A percentile compares a stretch with the other conserved stretches of the same genome.
These are phyloP conservation scores for Paramecium sexaurelia DNA, from an alignment of 73 alveolate species.

Conservation along the genomic window DNA sequence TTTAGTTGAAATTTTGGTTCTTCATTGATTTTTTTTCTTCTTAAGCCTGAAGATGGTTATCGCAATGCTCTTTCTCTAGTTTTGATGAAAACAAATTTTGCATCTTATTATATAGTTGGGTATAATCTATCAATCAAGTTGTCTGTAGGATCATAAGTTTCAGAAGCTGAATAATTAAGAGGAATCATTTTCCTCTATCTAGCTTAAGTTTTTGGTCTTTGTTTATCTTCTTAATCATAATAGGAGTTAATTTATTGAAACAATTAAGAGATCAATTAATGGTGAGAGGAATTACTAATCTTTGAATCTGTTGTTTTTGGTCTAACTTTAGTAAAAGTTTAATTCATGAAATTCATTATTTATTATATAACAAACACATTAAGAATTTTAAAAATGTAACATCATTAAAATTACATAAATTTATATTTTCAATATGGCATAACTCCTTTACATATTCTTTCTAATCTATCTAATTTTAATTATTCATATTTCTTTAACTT, in stretches of 20 bases:
- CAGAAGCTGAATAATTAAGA: background rate
- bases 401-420: background rate
- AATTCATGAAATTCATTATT: background rate
- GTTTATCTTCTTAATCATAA: background rate
- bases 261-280: background rate
- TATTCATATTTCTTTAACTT: background rate
- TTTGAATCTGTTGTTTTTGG: conserved; percentile 24
- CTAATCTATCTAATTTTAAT: background rate
- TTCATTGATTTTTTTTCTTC: conserved; percentile 15
- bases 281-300: background rate
- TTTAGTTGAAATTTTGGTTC: conserved; percentile 12
- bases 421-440: background rate
- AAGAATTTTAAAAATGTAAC: background rate
- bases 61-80: conserved; percentile 39
- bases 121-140: background rate
- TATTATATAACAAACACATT: background rate
- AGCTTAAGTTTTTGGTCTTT: background rate
- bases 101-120: background rate
- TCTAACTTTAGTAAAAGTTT: background rate
- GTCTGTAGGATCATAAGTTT: conserved; percentile 37
- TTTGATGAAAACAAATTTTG: conserved; percentile 18
- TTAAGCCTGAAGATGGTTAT: background rate
- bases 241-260: background rate
- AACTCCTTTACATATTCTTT: background rate
- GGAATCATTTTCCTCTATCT: conserved; percentile 17